Percentiles rank a stretch among this genome's conserved stretches.
phyloP scores from a whole-genome alignment of 148 eudicot species.

The Euryodendron excelsum region DNA sequence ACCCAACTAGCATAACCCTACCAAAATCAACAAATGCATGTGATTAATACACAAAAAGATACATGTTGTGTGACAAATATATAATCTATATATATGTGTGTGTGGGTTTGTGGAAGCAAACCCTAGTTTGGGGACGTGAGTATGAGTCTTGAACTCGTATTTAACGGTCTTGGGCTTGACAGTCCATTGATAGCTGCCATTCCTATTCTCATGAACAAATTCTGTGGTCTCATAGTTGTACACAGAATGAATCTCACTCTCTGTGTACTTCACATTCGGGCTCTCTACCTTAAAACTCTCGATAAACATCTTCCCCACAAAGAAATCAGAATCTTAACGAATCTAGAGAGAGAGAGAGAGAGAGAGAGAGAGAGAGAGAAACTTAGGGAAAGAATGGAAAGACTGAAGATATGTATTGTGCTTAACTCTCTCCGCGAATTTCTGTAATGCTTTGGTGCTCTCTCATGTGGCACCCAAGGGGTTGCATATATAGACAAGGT shows the following conservation, averaged over 20 bases:
- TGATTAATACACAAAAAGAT: background rate
- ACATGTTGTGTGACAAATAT: too few species aligned
- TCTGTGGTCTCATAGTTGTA: conserved; percentile 86
- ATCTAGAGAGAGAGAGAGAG: background rate
- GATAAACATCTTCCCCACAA: conserved; percentile 72
- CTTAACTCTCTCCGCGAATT: background rate
- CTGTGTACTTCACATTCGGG: conserved; percentile 80
- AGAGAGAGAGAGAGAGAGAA: background rate
- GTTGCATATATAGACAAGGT: conserved; percentile 21
- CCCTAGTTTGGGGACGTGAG: conserved; percentile 89
- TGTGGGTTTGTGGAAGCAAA: conserved; percentile 18
- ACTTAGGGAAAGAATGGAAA: background rate
- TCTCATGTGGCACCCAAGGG: background rate
- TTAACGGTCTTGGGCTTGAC: conserved; percentile 85
- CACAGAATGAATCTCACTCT: conserved; percentile 74
- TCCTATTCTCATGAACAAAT: conserved; percentile 76
- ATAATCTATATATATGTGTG: too few species aligned
- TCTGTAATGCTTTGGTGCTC: background rate
- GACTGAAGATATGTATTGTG: too few species aligned
- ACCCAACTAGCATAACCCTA: conserved; percentile 97
- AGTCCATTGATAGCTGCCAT: conserved; percentile 82
- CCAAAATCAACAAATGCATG: background rate
- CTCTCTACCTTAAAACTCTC: conserved; percentile 88
- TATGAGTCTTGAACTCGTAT: conserved; percentile 82
- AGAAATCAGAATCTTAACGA: too few species aligned